A percentile compares a stretch with the other conserved stretches of the same genome.
Evolutionary conservation across 257 asterid species (phyloP).

Genomic region (Ajuga chamaepitys): DNA sequence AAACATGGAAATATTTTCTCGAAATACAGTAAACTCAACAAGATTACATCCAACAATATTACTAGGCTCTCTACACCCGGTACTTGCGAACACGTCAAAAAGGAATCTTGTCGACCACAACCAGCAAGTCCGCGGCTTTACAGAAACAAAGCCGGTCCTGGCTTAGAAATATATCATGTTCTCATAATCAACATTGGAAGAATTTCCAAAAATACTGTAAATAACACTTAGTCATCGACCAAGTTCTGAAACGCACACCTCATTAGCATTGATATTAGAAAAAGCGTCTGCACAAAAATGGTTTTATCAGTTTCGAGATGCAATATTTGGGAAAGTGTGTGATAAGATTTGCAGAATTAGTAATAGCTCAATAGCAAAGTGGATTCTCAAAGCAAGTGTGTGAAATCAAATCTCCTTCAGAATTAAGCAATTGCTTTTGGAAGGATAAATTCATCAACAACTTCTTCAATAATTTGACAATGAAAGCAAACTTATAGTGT

Average conservation of each 20-base stretch:
- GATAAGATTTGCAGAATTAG: not conserved
- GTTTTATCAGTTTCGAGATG: not conserved
- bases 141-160: constrained; percentile 13
- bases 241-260: constrained; percentile 38
- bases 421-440: not conserved
- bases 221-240: not conserved
- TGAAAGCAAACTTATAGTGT: not conserved
- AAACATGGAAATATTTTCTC: too few species aligned
- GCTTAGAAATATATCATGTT: not conserved
- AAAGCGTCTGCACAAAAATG: constrained; percentile 61
- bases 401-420: not conserved
- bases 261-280: constrained; percentile 78
- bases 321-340: not conserved
- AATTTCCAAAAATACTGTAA: not conserved
- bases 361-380: not conserved
- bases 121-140: constrained; percentile 14
- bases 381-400: not conserved
- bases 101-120: constrained; percentile 4
- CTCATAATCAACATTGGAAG: not conserved
- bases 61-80: not conserved
- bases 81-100: not conserved
- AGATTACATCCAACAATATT: not conserved
- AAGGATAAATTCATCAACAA: not conserved
- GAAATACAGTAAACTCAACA: too few species aligned
- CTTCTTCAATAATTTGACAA: not conserved